These are phyloP conservation scores for Rhodotorula paludigena DNA, from an alignment of 768 basidiomycete species.

Conservation along the genomic window DNA sequence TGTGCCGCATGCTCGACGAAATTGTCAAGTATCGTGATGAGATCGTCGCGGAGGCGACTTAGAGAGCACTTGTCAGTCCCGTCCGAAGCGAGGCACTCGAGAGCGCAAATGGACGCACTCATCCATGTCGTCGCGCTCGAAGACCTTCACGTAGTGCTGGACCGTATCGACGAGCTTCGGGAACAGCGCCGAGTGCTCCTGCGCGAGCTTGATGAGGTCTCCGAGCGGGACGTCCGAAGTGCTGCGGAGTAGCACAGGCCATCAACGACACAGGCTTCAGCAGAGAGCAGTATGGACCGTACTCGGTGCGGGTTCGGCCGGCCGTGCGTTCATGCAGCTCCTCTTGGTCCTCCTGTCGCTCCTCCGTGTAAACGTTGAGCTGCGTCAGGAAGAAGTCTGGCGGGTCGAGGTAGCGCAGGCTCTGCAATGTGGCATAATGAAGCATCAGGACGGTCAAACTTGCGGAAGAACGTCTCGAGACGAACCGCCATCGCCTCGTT, in stretches of 20 bases:
- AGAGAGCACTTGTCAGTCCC: slow-evolving; percentile 3
- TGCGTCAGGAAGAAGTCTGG: slow-evolving; percentile 75
- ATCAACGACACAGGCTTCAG: not conserved
- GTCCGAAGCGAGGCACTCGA: not conserved
- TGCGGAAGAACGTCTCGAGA: not conserved
- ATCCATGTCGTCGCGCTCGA: slow-evolving; percentile 58
- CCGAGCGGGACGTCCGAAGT: slow-evolving; percentile 56
- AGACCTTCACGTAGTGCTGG: slow-evolving; percentile 55
- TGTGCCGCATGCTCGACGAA: slow-evolving; percentile 61
- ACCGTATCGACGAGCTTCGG: slow-evolving; percentile 61
- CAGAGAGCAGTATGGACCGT: not conserved
- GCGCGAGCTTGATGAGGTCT: slow-evolving; percentile 60
- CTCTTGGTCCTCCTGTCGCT: slow-evolving; percentile 84
- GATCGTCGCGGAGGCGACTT: slow-evolving; percentile 62
- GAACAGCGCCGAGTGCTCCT: slow-evolving; percentile 61
- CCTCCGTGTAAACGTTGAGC: slow-evolving; percentile 73
- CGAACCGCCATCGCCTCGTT: slow-evolving; percentile 78
- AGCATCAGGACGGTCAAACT: not conserved
- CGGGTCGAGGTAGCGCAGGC: slow-evolving; percentile 67
- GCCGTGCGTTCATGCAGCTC: slow-evolving; percentile 65
- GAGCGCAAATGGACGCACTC: slow-evolving; percentile 52
- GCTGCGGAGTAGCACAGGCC: not conserved
- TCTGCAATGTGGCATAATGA: slow-evolving; percentile 50
- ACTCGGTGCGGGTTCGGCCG: slow-evolving; percentile 20
- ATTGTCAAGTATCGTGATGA: slow-evolving; percentile 59